Base-by-base conservation (phyloP, 2,329 filamentous ascomycete species). In the Colletotrichum navitas region DNA sequence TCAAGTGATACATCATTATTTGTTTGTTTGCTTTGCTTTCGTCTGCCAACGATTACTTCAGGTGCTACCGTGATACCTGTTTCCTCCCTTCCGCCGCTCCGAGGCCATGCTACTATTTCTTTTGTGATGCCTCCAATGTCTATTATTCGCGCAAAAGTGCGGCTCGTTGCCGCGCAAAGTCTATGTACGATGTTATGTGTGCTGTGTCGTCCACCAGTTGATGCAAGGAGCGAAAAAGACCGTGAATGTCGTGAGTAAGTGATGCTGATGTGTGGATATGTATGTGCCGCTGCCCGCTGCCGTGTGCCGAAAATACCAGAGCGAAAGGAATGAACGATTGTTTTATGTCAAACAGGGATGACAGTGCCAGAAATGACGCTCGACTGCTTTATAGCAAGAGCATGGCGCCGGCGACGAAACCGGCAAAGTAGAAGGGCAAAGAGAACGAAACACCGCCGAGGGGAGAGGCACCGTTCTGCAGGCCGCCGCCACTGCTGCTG, bases 391-490 rank as follows among this genome's bases (percentile, higher is more conserved):
- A 73, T n/a, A 68, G 56, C 51, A 67, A 29, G 12, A 69, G 56
- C 64, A 74, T 59, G 1, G 73, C 51, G 63, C 70, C 78, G 26
- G 76, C 78, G 1, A 78, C 74, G 12, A 76, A 76, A 14, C 77
- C 78, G 5, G 74, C 75, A 10, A 82, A 45, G 4, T 75, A 54
- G 12, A 77, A 66, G 45, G 74, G 71, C 39, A 75, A 41, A n/a
- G 59, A 66, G 24, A 72, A 39, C 1, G 68, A 68, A 43, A 74
- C 73, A 39, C 73, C 74, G 3, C 76, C 76, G 45, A 70, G 72
- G 29, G 72, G 75, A 73, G 72, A 24, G 34, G 80, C 82, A 5
- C 75, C 79, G 73, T 81, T 82, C 74, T 85, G 83, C 39, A 85
- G 77, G 39, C 76, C 78, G 45, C 82, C 79, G 51, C 77, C 61